These are phyloP conservation scores for Gossypium davidsonii DNA, from an alignment of 441 rosid species.

Conservation along the genomic window DNA sequence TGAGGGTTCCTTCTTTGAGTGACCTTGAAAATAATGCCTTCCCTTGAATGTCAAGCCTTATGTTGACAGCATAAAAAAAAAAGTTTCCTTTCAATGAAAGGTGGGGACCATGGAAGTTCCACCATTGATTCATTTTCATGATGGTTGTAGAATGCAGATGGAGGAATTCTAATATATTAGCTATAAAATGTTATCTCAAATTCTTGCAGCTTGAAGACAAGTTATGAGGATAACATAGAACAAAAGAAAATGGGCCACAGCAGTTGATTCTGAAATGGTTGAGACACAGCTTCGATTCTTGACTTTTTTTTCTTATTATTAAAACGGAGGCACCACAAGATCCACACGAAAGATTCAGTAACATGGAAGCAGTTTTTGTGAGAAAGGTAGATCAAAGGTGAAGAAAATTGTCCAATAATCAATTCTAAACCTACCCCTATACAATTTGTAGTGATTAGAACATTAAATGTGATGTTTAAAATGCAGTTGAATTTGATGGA, in stretches of 20 bases:
- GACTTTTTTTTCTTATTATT: neutral
- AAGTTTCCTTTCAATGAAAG: neutral
- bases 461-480: neutral
- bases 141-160: neutral
- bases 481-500: neutral
- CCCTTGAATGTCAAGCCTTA: neutral
- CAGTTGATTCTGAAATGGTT: neutral
- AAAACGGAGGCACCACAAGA: neutral
- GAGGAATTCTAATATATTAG: neutral
- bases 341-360: conserved; percentile 15
- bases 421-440: neutral
- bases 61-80: neutral
- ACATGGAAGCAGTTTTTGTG: conserved; percentile 6
- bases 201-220: neutral
- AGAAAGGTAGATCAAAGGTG: conserved; percentile 14
- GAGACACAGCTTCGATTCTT: neutral
- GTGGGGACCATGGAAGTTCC: conserved; percentile 4
- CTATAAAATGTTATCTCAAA: neutral
- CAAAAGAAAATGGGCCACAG: neutral
- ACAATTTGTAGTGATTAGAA: neutral
- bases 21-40: neutral
- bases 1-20: neutral
- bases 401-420: neutral
- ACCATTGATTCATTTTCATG: neutral
- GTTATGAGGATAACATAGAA: neutral